Evolutionary conservation across 495 filamentous ascomycete species (phyloP), one percentile per base, ranked within the genome.

Genomic region (Acidiella bohemica): DNA sequence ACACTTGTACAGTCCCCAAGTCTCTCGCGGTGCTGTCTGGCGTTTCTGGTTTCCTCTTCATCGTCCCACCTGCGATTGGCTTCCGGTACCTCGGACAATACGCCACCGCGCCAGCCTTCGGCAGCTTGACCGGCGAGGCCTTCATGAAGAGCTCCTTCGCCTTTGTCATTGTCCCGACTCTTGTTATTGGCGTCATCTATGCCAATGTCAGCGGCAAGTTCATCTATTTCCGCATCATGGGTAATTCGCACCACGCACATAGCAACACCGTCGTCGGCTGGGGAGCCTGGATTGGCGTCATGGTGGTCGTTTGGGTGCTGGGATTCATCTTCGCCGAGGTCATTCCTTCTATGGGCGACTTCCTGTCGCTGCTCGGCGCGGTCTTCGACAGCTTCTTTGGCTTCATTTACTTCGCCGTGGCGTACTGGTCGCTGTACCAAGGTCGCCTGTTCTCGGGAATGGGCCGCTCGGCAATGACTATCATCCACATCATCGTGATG

Each of bases 301-400:
- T 92, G 50, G 75, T 72, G 14, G 58, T 53, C 0, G 78, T 79
- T n/a, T 92, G 84, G 83, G 52, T 83, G 27, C 30, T 71, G 5
- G 83, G 80, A 21, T 88, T 84, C 61, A 69, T 90, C 52, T 79
- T 88, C 44, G 80, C 84, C 1, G 79, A 88, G 49, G 80, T 86
- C 29, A 87, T 92, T 50, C 84, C 84, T 0, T 88, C 86, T 68
- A 90, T 92, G 64, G 80, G 78, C 17, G 80, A 81, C 36, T 66
- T 92, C 25, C 66, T 86, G 11, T 78, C 78, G 5, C 70, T 92
- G 38, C 84, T 92, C 79, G 85, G 81, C 42, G 81, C 83, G 11
- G 70, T 87, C 10, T 92, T 92, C 50, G 84, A 92, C 58, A 84
- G 79, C 11, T 90, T 88, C 63, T 92, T 92, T 44, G 84, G 84